These are phyloP conservation scores for Plantago elongata DNA, from an alignment of 257 asterid genomes.

Conservation along the genomic window DNA sequence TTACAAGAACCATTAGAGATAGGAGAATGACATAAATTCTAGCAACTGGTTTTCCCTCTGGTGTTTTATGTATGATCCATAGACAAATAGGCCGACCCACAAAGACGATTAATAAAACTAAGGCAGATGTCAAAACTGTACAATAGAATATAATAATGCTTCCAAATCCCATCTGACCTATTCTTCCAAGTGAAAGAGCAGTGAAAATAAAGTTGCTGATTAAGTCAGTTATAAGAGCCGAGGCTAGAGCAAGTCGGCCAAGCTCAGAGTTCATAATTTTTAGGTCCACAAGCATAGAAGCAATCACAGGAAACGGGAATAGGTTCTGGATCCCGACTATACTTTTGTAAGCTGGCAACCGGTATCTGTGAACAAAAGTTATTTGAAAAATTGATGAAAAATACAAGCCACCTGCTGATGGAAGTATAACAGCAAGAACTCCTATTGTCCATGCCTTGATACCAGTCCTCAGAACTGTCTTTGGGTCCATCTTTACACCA, in stretches of 20 bases:
- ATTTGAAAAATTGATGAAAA: not conserved
- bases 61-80: conserved; percentile 62
- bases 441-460: conserved; percentile 81
- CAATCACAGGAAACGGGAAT: conserved; percentile 71
- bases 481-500: conserved; percentile 91
- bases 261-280: conserved; percentile 83
- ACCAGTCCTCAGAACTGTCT: conserved; percentile 56
- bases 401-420: conserved; percentile 28
- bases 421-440: conserved; percentile 38
- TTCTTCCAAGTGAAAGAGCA: conserved; percentile 34
- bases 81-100: conserved; percentile 46
- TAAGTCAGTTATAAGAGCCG: conserved; percentile 62
- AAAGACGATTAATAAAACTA: conserved; percentile 38
- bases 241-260: conserved; percentile 76
- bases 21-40: conserved; percentile 41
- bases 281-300: conserved; percentile 69
- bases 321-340: conserved; percentile 43
- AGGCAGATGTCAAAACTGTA: conserved; percentile 26
- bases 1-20: conserved; percentile 41
- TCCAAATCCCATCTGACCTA: conserved; percentile 38
- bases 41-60: conserved; percentile 66
- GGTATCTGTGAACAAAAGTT: conserved; percentile 25
- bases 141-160: conserved; percentile 31
- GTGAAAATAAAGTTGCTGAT: conserved; percentile 40
- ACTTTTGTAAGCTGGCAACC: conserved; percentile 39